Conservation (phyloP, 257 asterid species). For the Nicotiana benthamiana region DNA sequence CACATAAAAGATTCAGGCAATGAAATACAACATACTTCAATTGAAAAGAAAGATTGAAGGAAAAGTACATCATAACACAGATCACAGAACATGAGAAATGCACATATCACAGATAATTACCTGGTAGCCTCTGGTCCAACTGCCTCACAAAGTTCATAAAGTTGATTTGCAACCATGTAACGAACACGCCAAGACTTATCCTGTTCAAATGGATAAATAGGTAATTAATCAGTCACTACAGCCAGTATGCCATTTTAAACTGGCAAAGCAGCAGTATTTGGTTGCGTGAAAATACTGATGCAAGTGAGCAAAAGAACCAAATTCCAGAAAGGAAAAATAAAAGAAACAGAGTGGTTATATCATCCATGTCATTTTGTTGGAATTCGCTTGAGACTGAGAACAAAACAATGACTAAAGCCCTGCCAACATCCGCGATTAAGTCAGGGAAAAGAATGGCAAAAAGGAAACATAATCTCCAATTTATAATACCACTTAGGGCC, state of each 20-base stretch:
- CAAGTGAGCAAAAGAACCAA: neutral
- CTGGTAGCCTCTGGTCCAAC: conserved; percentile 42
- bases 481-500: neutral
- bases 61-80: neutral
- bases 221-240: conserved; percentile 1
- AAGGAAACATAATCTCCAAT: neutral
- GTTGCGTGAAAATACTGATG: neutral
- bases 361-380: neutral
- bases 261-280: neutral
- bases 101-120: conserved; percentile 9
- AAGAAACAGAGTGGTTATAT: neutral
- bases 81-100: neutral
- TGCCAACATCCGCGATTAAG: neutral
- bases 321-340: neutral
- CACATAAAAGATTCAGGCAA: neutral
- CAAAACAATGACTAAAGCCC: neutral
- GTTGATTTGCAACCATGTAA: conserved; percentile 40
- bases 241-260: neutral
- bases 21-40: neutral
- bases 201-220: conserved; percentile 12
- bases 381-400: neutral
- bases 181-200: conserved; percentile 44
- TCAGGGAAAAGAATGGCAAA: neutral
- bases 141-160: conserved; percentile 38
- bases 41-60: conserved; percentile 2